Conservation (phyloP, 2,329 filamentous ascomycete genomes). For the Ascochyta clinopodiicola region DNA sequence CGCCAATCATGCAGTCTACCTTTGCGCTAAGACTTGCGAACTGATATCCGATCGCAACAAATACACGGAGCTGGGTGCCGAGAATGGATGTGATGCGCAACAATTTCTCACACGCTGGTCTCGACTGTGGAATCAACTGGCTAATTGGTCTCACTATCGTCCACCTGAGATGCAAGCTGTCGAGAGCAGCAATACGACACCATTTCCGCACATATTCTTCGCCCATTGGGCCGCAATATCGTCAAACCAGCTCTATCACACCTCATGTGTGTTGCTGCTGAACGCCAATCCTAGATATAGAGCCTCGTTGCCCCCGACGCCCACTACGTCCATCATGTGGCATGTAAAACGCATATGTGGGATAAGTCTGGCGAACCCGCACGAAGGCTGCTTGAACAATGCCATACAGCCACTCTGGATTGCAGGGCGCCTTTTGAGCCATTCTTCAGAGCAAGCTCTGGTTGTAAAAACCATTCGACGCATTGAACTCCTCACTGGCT, state of each 20-base stretch:
- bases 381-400: conserved; percentile 64
- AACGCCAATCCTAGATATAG: conserved; percentile 50
- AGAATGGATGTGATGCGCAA: conserved; percentile 53
- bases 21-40: conserved; percentile 56
- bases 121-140: conserved; percentile 58
- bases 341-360: conserved; percentile 64
- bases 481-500: conserved; percentile 61
- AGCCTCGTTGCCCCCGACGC: conserved; percentile 37
- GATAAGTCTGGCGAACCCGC: conserved; percentile 63
- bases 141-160: conserved; percentile 56
- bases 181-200: conserved; percentile 51
- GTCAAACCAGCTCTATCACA: conserved; percentile 64
- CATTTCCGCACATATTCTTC: conserved; percentile 62
- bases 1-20: conserved; percentile 59
- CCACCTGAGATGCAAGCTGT: conserved; percentile 58
- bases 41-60: conserved; percentile 59
- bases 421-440: conserved; percentile 61
- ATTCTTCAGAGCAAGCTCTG: conserved; percentile 52
- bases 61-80: conserved; percentile 56
- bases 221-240: conserved; percentile 63
- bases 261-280: conserved; percentile 61
- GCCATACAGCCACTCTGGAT: conserved; percentile 65
- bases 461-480: conserved; percentile 55
- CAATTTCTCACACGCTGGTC: conserved; percentile 56
- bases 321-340: conserved; percentile 56